Conservation (phyloP, 1,284 basidiomycete species). For the Anthracocystis setariae region DNA sequence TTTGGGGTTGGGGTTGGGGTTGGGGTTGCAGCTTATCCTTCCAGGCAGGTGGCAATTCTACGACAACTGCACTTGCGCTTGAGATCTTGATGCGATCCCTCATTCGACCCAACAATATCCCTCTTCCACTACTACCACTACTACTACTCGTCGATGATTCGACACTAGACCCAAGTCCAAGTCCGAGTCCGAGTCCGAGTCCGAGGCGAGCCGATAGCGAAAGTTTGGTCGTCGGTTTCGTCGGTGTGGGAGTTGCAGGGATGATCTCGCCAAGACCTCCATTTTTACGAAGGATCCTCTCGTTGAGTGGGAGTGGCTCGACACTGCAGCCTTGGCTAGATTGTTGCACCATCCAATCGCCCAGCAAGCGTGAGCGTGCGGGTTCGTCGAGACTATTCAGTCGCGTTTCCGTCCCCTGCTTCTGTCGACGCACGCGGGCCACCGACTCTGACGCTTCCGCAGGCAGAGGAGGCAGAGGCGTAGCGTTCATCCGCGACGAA, state of each 20-base stretch:
- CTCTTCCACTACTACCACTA: too few relatives aligned
- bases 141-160: too few relatives aligned
- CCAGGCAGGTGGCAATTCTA: conserved; percentile 40
- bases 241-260: too few relatives aligned
- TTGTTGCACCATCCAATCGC: conserved; percentile 32
- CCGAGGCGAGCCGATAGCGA: too few relatives aligned
- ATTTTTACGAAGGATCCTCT: conserved; percentile 17
- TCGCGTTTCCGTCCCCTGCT: conserved; percentile 18
- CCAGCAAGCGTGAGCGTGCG: too few relatives aligned
- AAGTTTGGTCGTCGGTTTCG: too few relatives aligned
- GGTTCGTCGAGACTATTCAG: conserved; percentile 27
- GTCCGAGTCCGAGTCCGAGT: too few relatives aligned
- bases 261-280: conserved; percentile 42
- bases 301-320: conserved; percentile 26
- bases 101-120: too few relatives aligned
- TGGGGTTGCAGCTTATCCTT: conserved; percentile 24
- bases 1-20: background rate
- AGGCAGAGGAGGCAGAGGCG: conserved; percentile 36
- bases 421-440: conserved; percentile 16
- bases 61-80: too few relatives aligned
- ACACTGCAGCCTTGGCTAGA: conserved; percentile 7
- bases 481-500: conserved; percentile 20
- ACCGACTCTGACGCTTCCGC: conserved; percentile 14
- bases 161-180: too few relatives aligned
- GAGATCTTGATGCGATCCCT: too few relatives aligned